These are phyloP conservation scores for Datisca glomerata DNA, from an alignment of 306 rosid species.

Conservation along the genomic window DNA sequence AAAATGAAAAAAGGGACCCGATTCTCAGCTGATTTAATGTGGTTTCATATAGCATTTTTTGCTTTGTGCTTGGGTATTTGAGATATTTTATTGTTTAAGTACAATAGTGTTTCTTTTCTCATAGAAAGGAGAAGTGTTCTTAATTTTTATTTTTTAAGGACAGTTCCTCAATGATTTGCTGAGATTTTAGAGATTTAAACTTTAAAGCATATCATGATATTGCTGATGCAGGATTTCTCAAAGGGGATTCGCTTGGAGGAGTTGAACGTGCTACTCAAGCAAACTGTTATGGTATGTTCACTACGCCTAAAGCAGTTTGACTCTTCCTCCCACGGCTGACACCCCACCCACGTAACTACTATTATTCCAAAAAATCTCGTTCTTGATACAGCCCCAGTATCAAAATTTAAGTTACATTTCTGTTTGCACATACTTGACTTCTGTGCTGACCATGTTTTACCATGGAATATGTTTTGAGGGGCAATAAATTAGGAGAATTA, in stretches of 20 bases:
- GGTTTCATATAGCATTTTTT: background rate
- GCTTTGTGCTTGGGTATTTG: background rate
- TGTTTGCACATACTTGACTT: too few relatives aligned
- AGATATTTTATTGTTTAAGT: too few relatives aligned
- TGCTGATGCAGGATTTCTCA: slow-evolving; percentile 73
- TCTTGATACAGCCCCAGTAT: too few relatives aligned
- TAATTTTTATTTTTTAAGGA: background rate
- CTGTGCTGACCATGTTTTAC: too few relatives aligned
- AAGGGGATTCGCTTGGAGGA: slow-evolving; percentile 89
- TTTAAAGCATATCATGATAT: slow-evolving; percentile 10
- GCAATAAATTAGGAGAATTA: too few relatives aligned
- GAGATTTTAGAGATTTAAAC: slow-evolving; percentile 6
- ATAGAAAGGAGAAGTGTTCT: background rate
- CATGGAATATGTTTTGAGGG: too few relatives aligned
- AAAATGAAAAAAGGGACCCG: slow-evolving; percentile 9
- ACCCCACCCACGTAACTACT: too few relatives aligned
- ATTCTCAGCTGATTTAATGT: slow-evolving; percentile 3
- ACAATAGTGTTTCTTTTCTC: too few relatives aligned
- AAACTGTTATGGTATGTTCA: slow-evolving; percentile 85
- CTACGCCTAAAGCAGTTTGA: too few relatives aligned
- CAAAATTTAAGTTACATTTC: too few relatives aligned
- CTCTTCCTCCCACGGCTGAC: too few relatives aligned
- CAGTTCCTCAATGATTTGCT: slow-evolving; percentile 4
- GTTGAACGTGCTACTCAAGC: slow-evolving; percentile 85
- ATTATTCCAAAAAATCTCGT: too few relatives aligned